Base-by-base conservation (phyloP, 257 asterid genomes). In the Nyctanthes arbortristis region DNA sequence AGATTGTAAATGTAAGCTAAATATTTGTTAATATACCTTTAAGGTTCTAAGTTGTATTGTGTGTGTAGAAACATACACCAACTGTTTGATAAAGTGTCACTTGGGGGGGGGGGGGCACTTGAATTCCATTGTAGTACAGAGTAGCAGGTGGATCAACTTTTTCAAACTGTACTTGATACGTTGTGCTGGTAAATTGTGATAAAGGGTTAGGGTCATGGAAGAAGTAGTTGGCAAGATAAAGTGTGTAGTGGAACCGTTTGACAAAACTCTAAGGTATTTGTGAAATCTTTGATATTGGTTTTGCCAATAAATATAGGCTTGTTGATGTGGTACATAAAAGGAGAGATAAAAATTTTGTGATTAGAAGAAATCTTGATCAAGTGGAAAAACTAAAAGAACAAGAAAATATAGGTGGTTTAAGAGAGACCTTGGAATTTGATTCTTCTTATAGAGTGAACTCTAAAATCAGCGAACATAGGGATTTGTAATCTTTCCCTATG, bases 141-240 rank as follows among this genome's bases (percentile, higher is more conserved):
- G 22, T 29, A 33, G 4, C 22, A 11, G 27, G 29, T 6, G 27
- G 22, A 49, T 27, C 31, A 37, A 14, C 5, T 12, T 30, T 56
- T 30, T 56, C 7, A 12, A 33, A 60, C 29, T 32, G 35, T 35
- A 4, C 28, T 28, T 9, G 49, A 39, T 66, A 31, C 39, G 74
- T 0, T 14, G 16, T 56, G 28, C 29, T 63, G 57, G 9, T 39
- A 18, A 33, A 55, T 13, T 40, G 52, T 29, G 66, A 39, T 57
- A 25, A 3, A 5, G 29, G 18, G 45, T 30, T 29, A 14, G 5
- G 14, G 16, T 33, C 13, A 52, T n/a, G 16, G 3, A 40, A 20
- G 4, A 49, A 49, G 59, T 49, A 59, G 37, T 34, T 56, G 24
- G 31, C 9, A 49, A 62, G 66, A 69, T 30, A 22, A 13, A 40